Percentiles rank a stretch among this genome's conserved stretches.
Conservation (phyloP, 2,329 filamentous ascomycete species). For the Aspergillus clavatus region DNA sequence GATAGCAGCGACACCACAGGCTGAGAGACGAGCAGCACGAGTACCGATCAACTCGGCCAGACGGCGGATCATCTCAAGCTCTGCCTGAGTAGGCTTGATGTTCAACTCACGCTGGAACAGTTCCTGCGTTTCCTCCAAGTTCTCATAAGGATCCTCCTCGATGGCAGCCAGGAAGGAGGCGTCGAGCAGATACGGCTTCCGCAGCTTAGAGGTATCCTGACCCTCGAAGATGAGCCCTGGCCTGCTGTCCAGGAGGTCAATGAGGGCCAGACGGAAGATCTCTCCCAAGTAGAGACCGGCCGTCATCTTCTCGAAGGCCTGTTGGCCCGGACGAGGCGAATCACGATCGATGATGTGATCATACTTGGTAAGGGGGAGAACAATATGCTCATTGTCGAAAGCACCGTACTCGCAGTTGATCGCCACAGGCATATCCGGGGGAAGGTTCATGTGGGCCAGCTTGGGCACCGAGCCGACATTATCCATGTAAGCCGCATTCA, state of each 20-base stretch:
- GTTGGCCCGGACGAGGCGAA: conserved; percentile 87
- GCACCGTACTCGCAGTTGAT: conserved; percentile 99
- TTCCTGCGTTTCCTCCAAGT: conserved; percentile 81
- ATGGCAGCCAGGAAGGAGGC: conserved; percentile 89
- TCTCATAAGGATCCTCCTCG: conserved; percentile 94
- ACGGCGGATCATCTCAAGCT: conserved; percentile 84
- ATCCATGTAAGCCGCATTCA: conserved; percentile 98
- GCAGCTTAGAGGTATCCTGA: conserved; percentile 74
- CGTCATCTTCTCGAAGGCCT: conserved; percentile 98
- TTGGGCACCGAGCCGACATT: conserved; percentile 86
- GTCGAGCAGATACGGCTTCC: conserved; percentile 84
- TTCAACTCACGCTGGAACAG: conserved; percentile 72
- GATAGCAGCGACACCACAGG: conserved; percentile 93
- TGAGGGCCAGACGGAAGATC: conserved; percentile 81
- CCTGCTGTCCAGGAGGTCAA: conserved; percentile 78
- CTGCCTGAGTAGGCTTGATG: conserved; percentile 65
- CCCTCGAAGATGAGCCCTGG: conserved; percentile 71
- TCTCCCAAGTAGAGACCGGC: conserved; percentile 91
- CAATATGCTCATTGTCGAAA: conserved; percentile 88
- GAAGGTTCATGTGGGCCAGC: conserved; percentile 83
- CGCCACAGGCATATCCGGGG: conserved; percentile 77
- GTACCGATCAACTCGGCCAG: conserved; percentile 93
- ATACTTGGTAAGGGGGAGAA: conserved; percentile 80
- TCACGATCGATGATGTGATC: conserved; percentile 85
- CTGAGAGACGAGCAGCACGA: conserved; percentile 83